phyloP scores from a whole-genome alignment of 2,329 filamentous ascomycete genomes.

The Ascochyta koolunga region DNA sequence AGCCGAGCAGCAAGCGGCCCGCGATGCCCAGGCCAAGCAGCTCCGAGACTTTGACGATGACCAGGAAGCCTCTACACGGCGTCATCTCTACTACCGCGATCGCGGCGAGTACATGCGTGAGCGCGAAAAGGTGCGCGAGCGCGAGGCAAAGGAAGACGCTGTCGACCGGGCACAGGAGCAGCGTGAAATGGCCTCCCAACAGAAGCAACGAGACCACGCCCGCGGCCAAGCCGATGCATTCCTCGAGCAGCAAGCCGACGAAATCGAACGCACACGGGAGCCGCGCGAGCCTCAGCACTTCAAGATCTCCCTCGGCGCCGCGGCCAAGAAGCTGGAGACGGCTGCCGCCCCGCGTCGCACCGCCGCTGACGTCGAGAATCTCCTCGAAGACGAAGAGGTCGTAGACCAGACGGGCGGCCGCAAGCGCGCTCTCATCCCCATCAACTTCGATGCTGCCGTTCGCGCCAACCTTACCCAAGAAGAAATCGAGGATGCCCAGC shows the following conservation, averaged over 20 bases:
- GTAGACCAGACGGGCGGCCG: conserved; percentile 68
- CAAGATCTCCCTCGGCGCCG: conserved; percentile 88
- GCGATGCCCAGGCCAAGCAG: conserved; percentile 71
- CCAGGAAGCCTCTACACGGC: conserved; percentile 73
- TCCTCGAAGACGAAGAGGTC: conserved; percentile 89
- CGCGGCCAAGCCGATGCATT: conserved; percentile 89
- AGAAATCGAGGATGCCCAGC: conserved; percentile 81
- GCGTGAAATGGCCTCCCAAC: conserved; percentile 72
- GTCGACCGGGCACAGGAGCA: conserved; percentile 79
- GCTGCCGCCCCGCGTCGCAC: conserved; percentile 70
- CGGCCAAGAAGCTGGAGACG: conserved; percentile 73
- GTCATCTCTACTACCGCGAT: conserved; percentile 85
- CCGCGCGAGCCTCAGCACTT: conserved; percentile 70
- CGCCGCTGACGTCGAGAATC: conserved; percentile 89
- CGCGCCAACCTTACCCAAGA: conserved; percentile 73
- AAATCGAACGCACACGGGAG: conserved; percentile 60
- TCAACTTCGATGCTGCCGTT: conserved; percentile 53
- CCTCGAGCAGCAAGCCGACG: conserved; percentile 80
- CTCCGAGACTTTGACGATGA: conserved; percentile 90
- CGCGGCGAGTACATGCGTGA: conserved; percentile 84
- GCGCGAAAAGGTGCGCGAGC: conserved; percentile 72
- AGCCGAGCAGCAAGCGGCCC: conserved; percentile 66
- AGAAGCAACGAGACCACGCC: conserved; percentile 76
- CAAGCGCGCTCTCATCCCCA: conserved; percentile 70
- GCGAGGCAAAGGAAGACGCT: conserved; percentile 81